These are phyloP conservation scores for Lyophyllum semitale DNA, from an alignment of 768 basidiomycete species.

Conservation along the genomic window DNA sequence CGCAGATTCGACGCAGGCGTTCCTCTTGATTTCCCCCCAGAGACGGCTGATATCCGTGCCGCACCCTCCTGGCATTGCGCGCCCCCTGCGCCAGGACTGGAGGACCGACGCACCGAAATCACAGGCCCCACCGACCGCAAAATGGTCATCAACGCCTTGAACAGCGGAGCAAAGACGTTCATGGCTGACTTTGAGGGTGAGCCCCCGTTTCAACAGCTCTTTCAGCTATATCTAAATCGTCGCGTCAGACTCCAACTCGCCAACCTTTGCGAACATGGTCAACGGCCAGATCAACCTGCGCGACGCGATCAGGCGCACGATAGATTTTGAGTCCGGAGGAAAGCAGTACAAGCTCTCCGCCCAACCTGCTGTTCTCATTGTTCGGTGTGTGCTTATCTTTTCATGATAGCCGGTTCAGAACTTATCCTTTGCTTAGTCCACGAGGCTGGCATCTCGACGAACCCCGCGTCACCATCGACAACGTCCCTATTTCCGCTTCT, in stretches of 20 bases:
- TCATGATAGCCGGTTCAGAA: neutral
- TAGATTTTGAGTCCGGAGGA: conserved; percentile 86
- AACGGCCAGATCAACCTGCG: conserved; percentile 93
- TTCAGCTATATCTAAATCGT: conserved; percentile 12
- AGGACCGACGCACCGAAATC: conserved; percentile 95
- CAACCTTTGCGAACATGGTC: conserved; percentile 91
- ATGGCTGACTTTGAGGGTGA: conserved; percentile 99
- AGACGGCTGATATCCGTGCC: conserved; percentile 87
- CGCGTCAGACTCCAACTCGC: conserved; percentile 83
- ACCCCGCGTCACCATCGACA: conserved; percentile 88
- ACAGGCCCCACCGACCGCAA: conserved; percentile 98
- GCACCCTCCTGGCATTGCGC: conserved; percentile 93
- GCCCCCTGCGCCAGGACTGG: conserved; percentile 87
- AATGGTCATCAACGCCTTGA: conserved; percentile 98
- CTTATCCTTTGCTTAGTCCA: conserved; percentile 53
- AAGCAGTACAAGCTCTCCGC: conserved; percentile 90
- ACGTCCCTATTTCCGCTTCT: conserved; percentile 84
- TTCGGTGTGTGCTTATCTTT: conserved; percentile 58
- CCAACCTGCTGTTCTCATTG: conserved; percentile 88
- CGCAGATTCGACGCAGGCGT: conserved; percentile 78
- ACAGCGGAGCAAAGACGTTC: conserved; percentile 95
- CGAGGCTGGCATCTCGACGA: conserved; percentile 99
- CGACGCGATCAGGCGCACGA: conserved; percentile 85
- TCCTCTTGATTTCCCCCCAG: conserved; percentile 80
- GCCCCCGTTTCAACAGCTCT: conserved; percentile 16